These are phyloP conservation scores for Yarrowia sp. DNA, from an alignment of 805 yeast species.

Conservation along the genomic window DNA sequence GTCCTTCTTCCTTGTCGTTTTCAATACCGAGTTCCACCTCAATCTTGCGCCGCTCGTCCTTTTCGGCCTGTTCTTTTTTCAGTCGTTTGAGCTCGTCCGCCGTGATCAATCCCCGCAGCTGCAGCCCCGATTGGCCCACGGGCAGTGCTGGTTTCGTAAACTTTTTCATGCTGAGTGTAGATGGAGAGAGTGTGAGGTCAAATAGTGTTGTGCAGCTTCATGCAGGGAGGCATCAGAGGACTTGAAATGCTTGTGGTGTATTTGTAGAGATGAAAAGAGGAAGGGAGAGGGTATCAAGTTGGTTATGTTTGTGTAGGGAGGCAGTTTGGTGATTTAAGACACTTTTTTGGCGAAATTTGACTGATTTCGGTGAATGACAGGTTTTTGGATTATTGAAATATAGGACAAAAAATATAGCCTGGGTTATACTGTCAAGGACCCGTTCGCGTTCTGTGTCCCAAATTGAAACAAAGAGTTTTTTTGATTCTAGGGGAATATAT, in stretches of 20 bases:
- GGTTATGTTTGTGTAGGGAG: too few relatives aligned
- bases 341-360: too few relatives aligned
- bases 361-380: too few relatives aligned
- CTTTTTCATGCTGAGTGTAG: background rate
- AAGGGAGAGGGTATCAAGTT: too few relatives aligned
- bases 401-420: too few relatives aligned
- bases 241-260: too few relatives aligned
- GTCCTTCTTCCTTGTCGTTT: background rate
- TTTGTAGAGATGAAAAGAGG: background rate
- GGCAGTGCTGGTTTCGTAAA: constrained; percentile 4
- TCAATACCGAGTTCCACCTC: constrained; percentile 13
- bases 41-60: background rate
- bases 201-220: background rate
- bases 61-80: constrained; percentile 23
- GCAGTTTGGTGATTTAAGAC: too few relatives aligned
- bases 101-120: background rate
- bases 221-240: background rate
- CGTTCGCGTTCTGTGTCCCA: too few relatives aligned
- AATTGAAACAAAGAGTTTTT: too few relatives aligned
- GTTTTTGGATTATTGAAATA: too few relatives aligned
- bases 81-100: constrained; percentile 17
- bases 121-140: constrained; percentile 1
- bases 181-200: background rate
- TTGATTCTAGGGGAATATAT: too few relatives aligned
- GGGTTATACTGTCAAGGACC: too few relatives aligned